Evolutionary conservation across 768 basidiomycete genomes (phyloP).

Genomic region (Amanita rimosa): DNA sequence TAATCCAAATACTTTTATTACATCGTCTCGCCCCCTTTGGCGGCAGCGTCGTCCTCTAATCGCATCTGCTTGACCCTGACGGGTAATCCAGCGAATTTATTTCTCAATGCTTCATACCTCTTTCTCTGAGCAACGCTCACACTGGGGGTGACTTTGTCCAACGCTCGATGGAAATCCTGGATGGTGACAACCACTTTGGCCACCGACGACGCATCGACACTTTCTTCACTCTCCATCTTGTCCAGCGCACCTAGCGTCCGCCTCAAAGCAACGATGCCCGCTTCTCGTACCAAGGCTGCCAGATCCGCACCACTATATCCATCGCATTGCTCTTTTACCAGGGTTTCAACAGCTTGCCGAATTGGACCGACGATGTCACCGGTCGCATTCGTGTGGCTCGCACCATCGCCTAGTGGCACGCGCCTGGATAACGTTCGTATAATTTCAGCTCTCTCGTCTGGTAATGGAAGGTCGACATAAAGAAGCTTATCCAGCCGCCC

Average conservation of each 20-base stretch:
- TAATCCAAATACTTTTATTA: background rate
- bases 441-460: constrained; percentile 75
- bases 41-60: constrained; percentile 1
- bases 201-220: constrained; percentile 3
- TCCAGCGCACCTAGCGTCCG: constrained; percentile 60
- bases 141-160: constrained; percentile 79
- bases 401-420: constrained; percentile 45
- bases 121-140: constrained; percentile 71
- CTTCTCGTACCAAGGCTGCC: constrained; percentile 80
- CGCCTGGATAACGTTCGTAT: constrained; percentile 61
- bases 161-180: constrained; percentile 63
- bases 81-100: constrained; percentile 76
- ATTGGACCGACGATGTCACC: constrained; percentile 10
- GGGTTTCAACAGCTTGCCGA: constrained; percentile 20
- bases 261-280: constrained; percentile 75
- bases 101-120: constrained; percentile 71
- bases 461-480: constrained; percentile 79
- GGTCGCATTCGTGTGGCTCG: constrained; percentile 2
- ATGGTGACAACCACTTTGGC: constrained; percentile 37
- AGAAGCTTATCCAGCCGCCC: constrained; percentile 89
- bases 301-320: constrained; percentile 92
- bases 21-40: background rate
- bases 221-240: constrained; percentile 32
- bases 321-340: constrained; percentile 58
- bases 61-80: constrained; percentile 30